Percentiles rank a stretch among this genome's conserved stretches.
Evolutionary conservation across 805 yeast species (phyloP).

Genomic region (Ogataea siamensis): DNA sequence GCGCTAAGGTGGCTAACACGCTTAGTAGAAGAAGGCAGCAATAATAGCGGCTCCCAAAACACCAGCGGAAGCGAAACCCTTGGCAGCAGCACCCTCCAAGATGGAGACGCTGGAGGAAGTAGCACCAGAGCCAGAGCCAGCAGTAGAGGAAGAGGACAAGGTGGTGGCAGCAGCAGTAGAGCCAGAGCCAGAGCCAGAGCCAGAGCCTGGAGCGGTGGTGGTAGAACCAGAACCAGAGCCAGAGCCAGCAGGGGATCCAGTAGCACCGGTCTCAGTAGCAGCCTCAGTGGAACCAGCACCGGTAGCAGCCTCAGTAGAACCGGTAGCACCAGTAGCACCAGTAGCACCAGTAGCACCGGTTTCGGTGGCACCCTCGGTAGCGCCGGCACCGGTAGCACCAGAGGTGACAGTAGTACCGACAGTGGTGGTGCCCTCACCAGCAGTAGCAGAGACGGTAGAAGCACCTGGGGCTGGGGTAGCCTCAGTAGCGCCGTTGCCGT

Average conservation of each 20-base stretch:
- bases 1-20: neutral
- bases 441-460: no score
- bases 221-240: conserved; percentile 7
- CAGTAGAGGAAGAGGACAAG: conserved; percentile 8
- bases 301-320: conserved; percentile 5
- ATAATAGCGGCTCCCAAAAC: conserved; percentile 25
- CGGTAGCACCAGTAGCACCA: no score
- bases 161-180: conserved; percentile 10
- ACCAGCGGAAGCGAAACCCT: conserved; percentile 26
- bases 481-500: no score
- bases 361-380: conserved; percentile 5
- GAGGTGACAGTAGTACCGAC: conserved; percentile 1
- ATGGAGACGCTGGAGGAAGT: conserved; percentile 16
- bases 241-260: conserved; percentile 8
- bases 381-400: conserved; percentile 5
- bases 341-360: no score
- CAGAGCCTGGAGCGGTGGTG: conserved; percentile 2
- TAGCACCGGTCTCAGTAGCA: conserved; percentile 3
- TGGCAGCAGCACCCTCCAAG: conserved; percentile 24
- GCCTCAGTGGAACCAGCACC: conserved; percentile 2
- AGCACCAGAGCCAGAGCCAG: conserved; percentile 11
- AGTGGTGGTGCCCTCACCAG: conserved; percentile 12
- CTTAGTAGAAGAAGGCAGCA: conserved; percentile 26
- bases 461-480: no score
- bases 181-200: conserved; percentile 6